Percentiles rank a stretch among this genome's conserved stretches.
Evolutionary conservation across 1,284 basidiomycete species (phyloP).

Genomic region (Rhizopogon hawkerae): DNA sequence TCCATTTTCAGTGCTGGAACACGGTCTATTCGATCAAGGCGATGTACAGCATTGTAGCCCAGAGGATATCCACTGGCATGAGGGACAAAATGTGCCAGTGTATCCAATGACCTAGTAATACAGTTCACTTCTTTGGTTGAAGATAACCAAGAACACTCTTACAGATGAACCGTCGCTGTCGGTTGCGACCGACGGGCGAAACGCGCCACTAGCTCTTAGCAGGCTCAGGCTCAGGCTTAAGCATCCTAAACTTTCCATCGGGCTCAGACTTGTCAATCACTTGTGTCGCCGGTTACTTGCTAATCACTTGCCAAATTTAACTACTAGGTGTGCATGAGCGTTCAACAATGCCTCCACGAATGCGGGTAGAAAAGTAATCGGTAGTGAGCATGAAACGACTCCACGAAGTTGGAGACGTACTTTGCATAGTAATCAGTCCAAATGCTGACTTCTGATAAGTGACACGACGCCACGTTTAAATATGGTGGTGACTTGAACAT

Average conservation of each 20-base stretch:
- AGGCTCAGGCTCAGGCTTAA: background rate
- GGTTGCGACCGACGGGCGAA: too few species aligned
- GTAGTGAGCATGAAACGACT: too few species aligned
- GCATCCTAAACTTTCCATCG: background rate
- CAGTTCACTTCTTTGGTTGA: background rate
- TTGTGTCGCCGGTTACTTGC: background rate
- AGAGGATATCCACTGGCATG: conserved; percentile 11
- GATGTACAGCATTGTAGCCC: conserved; percentile 10
- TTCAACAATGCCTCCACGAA: background rate
- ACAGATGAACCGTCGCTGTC: conserved; percentile 12
- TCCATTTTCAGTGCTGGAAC: background rate
- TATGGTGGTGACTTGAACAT: background rate
- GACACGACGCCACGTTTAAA: background rate
- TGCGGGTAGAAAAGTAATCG: background rate
- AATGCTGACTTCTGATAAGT: background rate
- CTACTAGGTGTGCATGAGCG: background rate
- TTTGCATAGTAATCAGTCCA: background rate
- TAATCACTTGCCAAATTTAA: background rate
- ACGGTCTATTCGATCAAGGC: too few species aligned
- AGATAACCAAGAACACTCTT: background rate
- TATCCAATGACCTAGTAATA: conserved; percentile 10
- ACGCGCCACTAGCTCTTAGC: too few species aligned
- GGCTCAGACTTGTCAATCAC: too few species aligned
- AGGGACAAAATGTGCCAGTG: conserved; percentile 7
- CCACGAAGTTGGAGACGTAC: too few species aligned